Percentiles rank a stretch among this genome's conserved stretches.
phyloP scores from a whole-genome alignment of 768 basidiomycete genomes.

The Naganishia vishniacii region DNA sequence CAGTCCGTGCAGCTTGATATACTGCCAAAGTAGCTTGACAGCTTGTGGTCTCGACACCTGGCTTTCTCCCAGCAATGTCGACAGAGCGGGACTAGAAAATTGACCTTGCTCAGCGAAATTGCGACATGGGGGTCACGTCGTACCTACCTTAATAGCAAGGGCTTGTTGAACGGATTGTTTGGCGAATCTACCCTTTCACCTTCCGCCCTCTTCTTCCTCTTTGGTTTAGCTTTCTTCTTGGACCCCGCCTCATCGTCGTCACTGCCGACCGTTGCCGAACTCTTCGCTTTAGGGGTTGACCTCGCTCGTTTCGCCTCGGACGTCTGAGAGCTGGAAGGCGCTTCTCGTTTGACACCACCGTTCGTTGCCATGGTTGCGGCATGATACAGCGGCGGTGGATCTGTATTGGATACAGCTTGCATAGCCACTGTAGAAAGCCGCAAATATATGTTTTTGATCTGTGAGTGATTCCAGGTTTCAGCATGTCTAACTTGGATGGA shows the following conservation, averaged over 20 bases:
- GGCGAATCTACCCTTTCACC: slow-evolving; percentile 29
- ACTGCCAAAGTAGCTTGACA: slow-evolving; percentile 82
- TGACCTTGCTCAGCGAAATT: background rate
- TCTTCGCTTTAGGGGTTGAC: slow-evolving; percentile 47
- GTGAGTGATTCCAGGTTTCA: no score
- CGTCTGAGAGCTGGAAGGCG: background rate
- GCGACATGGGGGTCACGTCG: background rate
- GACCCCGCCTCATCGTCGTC: slow-evolving; percentile 28
- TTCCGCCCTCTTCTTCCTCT: slow-evolving; percentile 54
- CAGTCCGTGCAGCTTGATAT: slow-evolving; percentile 72
- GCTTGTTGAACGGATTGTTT: slow-evolving; percentile 49
- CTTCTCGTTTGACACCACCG: slow-evolving; percentile 1
- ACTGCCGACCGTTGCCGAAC: slow-evolving; percentile 40
- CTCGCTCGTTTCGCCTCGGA: slow-evolving; percentile 35
- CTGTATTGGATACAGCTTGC: background rate
- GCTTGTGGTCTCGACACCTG: slow-evolving; percentile 79
- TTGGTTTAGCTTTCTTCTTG: slow-evolving; percentile 51
- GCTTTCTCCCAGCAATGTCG: slow-evolving; percentile 62
- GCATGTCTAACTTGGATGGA: no score
- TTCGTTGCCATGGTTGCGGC: background rate
- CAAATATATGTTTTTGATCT: slow-evolving; percentile 20
- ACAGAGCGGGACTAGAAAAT: slow-evolving; percentile 53
- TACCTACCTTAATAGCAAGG: slow-evolving; percentile 52
- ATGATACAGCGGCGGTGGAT: slow-evolving; percentile 29
- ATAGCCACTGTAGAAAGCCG: background rate